Base-by-base conservation (phyloP, 2,329 filamentous ascomycete species). In the Cladosporium cucumerinum region DNA sequence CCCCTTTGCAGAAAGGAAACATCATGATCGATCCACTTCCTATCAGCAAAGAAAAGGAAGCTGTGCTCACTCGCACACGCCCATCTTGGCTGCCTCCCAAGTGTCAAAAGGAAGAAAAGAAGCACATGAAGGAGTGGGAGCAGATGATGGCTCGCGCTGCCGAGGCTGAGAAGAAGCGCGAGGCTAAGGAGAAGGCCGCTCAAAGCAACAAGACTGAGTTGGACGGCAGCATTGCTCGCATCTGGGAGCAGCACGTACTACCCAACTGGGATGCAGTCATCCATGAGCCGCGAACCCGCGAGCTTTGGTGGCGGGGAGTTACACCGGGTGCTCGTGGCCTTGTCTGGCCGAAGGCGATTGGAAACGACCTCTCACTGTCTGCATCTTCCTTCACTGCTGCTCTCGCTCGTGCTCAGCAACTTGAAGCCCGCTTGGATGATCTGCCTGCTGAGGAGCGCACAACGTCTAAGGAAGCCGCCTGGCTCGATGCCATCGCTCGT, bases 51-150 rank as follows among this genome's bases (percentile, higher is more conserved):
- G 91, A 95, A 78, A 95, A 95, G 75, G 90, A 94, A 72, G 91
- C 91, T 3, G 90, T 93, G 1, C 81, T 95, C 25, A 92, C 90
- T 26, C 84, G 92, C 21, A 95, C 73, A 1, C 84, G 91, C 43
- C 91, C 91, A 0, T 93, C 90, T 1, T 95, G 92, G 92, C 81
- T 95, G 2, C 91, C 92, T 0, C 91, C 91, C 1, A 95, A 95
- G 78, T 88, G 95, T 69, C 93, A 92, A 1, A 90, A 90, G 62
- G 95, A 99, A 77, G 95, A 99, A 79, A 91, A 87, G 75, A 89
- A 89, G 70, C 95, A 99, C 77, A 76, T 99, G 69, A 93, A 86
- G 72, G 88, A 95, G 75, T 95, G 93, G 74, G 89, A 93, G 78
- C 87, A 85, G 76, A 93, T 95, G 89, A 91, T 94, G 89, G 72